phyloP scores from a whole-genome alignment of 2,329 filamentous ascomycete species.

The Paecilomyces dactylethromorphus region DNA sequence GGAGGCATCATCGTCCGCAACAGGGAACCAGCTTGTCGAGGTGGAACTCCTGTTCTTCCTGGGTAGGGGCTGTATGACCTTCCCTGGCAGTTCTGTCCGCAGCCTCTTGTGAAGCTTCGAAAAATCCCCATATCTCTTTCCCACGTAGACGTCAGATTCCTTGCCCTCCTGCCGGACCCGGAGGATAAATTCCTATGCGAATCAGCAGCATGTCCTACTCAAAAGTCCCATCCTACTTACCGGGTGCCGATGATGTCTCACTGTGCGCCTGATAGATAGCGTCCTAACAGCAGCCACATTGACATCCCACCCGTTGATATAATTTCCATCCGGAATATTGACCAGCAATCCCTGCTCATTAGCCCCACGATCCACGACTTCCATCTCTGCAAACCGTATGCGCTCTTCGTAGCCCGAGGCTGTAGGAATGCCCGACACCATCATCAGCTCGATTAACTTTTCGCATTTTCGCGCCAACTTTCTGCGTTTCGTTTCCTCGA shows the following conservation, averaged over 20 bases:
- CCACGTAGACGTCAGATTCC: conserved; percentile 66
- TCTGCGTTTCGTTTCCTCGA: conserved; percentile 91
- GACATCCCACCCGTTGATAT: conserved; percentile 93
- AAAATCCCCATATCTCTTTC: conserved; percentile 85
- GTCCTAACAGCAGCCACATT: conserved; percentile 88
- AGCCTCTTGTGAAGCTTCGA: conserved; percentile 69
- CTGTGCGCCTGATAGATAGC: conserved; percentile 72
- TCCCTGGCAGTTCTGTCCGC: conserved; percentile 80
- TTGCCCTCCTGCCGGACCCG: conserved; percentile 73
- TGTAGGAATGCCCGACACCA: conserved; percentile 94
- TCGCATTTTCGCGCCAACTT: conserved; percentile 90
- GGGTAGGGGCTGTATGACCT: conserved; percentile 77
- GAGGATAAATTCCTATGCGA: conserved; percentile 71
- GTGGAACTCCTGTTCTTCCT: conserved; percentile 85
- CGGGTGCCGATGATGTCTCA: conserved; percentile 86
- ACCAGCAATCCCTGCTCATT: conserved; percentile 85
- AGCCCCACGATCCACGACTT: conserved; percentile 88
- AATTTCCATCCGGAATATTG: conserved; percentile 83
- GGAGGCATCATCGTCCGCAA: conserved; percentile 66
- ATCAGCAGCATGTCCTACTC: not conserved
- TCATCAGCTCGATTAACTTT: conserved; percentile 97
- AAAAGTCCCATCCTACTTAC: conserved; percentile 43
- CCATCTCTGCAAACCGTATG: conserved; percentile 92
- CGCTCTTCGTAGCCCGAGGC: conserved; percentile 96
- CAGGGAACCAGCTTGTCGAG: conserved; percentile 52